A percentile compares a stretch with the other conserved stretches of the same genome.
Evolutionary conservation across 225 moss, liverwort and hornwort species (phyloP).

Genomic region (Takakia lepidozioides): DNA sequence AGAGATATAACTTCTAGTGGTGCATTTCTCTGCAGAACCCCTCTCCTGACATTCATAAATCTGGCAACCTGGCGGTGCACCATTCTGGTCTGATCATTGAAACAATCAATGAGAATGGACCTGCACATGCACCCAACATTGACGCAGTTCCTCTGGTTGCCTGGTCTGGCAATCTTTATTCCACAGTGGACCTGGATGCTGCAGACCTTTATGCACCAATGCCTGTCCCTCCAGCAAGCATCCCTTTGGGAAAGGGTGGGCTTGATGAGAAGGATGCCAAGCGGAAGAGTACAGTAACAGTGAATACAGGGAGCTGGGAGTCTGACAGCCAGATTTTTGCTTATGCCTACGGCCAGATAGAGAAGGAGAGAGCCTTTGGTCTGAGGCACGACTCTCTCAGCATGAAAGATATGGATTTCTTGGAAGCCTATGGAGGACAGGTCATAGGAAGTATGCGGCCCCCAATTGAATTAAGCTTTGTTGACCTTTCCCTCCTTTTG

Average conservation of each 20-base stretch:
- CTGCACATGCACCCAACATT: conserved; percentile 16
- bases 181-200: too few species aligned
- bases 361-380: conserved; percentile 59
- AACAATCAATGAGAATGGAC: conserved; percentile 23
- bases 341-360: conserved; percentile 87
- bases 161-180: too few species aligned
- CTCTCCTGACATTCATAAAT: too few species aligned
- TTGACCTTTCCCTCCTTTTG: conserved; percentile 65
- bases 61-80: too few species aligned
- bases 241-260: too few species aligned
- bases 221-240: conserved; percentile 25
- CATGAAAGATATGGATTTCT: conserved; percentile 13
- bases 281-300: too few species aligned
- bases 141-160: conserved; percentile 13
- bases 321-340: conserved; percentile 77
- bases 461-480: conserved; percentile 67
- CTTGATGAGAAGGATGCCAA: too few species aligned
- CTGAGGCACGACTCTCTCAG: too few species aligned
- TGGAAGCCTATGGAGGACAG: conserved; percentile 11
- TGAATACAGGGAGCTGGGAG: too few species aligned
- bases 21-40: too few species aligned
- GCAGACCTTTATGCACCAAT: conserved; percentile 49
- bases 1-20: too few species aligned
- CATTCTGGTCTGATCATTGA: too few species aligned
- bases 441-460: conserved; percentile 38